Evolutionary conservation across 2,329 filamentous ascomycete genomes (phyloP).

Genomic region (Fusarium paranaense): DNA sequence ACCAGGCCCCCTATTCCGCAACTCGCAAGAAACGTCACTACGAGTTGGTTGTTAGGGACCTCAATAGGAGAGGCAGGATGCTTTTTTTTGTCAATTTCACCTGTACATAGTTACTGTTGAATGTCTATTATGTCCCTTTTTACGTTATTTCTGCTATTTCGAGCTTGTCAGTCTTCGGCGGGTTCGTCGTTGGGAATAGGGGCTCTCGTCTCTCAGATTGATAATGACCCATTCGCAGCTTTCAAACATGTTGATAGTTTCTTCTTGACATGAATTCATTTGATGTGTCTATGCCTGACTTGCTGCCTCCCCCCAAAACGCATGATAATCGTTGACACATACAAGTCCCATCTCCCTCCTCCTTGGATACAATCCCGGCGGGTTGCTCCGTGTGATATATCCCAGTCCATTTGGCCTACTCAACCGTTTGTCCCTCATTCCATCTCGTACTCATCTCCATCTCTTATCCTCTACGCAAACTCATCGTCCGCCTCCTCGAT

Average conservation of each 20-base stretch:
- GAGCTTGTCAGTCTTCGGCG: not conserved
- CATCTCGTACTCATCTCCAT: not conserved
- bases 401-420: slow-evolving; percentile 17
- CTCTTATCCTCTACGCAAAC: slow-evolving; percentile 50
- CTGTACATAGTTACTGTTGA: not conserved
- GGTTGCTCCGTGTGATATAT: slow-evolving; percentile 34
- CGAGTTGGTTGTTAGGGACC: not conserved
- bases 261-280: slow-evolving; percentile 10
- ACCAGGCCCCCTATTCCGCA: too few species aligned
- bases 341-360: slow-evolving; percentile 13
- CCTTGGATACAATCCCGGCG: slow-evolving; percentile 11
- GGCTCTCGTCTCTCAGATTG: not conserved
- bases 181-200: not conserved
- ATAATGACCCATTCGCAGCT: not conserved
- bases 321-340: slow-evolving; percentile 9
- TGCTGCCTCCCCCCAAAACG: slow-evolving; percentile 3
- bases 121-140: not conserved
- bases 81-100: not conserved
- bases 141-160: not conserved
- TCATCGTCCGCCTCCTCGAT: slow-evolving; percentile 72
- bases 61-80: not conserved
- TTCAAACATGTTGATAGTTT: not conserved
- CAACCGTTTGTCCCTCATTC: not conserved
- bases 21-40: not conserved
- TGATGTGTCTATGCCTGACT: slow-evolving; percentile 22